These are phyloP conservation scores for Metschnikowia amazonensis DNA, from an alignment of 805 yeast genomes.

Conservation along the genomic window DNA sequence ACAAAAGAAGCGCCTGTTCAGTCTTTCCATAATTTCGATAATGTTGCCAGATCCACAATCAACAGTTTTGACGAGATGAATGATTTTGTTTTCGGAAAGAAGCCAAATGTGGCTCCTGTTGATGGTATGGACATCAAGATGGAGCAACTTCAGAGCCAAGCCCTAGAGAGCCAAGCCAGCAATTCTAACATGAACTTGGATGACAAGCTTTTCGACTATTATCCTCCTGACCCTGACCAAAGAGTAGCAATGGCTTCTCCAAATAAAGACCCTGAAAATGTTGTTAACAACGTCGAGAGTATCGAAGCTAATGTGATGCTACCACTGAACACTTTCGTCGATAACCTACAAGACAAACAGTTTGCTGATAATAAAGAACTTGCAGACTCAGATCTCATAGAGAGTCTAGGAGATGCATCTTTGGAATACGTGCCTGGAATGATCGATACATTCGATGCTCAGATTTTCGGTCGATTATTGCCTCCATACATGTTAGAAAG, in stretches of 20 bases:
- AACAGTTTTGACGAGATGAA: conserved; percentile 30
- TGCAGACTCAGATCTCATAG: conserved; percentile 1
- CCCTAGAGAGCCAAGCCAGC: neutral
- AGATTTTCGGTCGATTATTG: conserved; percentile 74
- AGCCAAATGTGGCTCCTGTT: neutral
- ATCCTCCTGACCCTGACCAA: neutral
- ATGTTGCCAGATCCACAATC: conserved; percentile 23
- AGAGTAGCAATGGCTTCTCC: neutral
- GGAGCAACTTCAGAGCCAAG: neutral
- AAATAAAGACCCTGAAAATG: neutral
- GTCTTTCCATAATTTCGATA: conserved; percentile 15
- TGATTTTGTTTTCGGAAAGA: conserved; percentile 11
- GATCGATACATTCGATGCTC: conserved; percentile 80
- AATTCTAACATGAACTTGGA: neutral
- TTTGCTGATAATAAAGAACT: neutral
- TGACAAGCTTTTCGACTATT: neutral
- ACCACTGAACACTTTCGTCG: neutral
- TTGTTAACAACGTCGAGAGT: neutral
- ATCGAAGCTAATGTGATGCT: neutral
- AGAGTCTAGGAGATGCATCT: conserved; percentile 6
- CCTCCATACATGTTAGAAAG: conserved; percentile 76
- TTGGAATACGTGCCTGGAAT: conserved; percentile 68
- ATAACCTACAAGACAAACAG: neutral
- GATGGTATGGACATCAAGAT: neutral
- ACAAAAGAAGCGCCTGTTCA: conserved; percentile 8